Evolutionary conservation across 2,329 filamentous ascomycete species (phyloP).

Genomic region (Chaetomiaceae sp.): DNA sequence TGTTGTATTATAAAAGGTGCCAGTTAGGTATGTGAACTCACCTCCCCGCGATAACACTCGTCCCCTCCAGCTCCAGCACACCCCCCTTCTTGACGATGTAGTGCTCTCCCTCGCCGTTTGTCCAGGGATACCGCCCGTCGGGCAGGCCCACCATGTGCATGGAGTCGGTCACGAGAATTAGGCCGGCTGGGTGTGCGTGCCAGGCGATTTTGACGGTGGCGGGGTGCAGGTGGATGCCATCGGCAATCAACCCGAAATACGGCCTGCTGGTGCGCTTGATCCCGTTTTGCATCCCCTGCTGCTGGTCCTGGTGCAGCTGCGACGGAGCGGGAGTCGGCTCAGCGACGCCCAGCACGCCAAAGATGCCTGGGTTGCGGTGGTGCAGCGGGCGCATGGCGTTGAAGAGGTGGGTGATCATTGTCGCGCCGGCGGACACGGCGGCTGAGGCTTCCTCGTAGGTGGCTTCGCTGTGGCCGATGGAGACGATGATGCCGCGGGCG

Average conservation of each 20-base stretch:
- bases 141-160: constrained; percentile 83
- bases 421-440: constrained; percentile 69
- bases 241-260: constrained; percentile 84
- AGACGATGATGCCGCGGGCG: constrained; percentile 65
- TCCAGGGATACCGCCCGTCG: constrained; percentile 83
- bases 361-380: constrained; percentile 86
- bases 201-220: constrained; percentile 86
- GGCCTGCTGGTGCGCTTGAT: constrained; percentile 45
- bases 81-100: constrained; percentile 66
- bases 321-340: too few species aligned
- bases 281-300: too few species aligned
- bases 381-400: constrained; percentile 90
- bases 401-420: constrained; percentile 90
- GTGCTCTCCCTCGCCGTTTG: constrained; percentile 60
- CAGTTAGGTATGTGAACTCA: too few species aligned
- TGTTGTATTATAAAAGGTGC: too few species aligned
- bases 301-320: too few species aligned
- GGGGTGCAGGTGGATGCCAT: constrained; percentile 86
- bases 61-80: constrained; percentile 68
- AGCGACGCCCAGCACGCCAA: constrained; percentile 72
- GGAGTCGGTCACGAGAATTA: constrained; percentile 87
- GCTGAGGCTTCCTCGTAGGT: constrained; percentile 75
- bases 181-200: constrained; percentile 76
- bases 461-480: constrained; percentile 82
- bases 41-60: constrained; percentile 74